Percentiles rank a stretch among this genome's conserved stretches.
Conservation (phyloP, 148 eudicot genomes). For the Fagopyrum homotropicum region DNA sequence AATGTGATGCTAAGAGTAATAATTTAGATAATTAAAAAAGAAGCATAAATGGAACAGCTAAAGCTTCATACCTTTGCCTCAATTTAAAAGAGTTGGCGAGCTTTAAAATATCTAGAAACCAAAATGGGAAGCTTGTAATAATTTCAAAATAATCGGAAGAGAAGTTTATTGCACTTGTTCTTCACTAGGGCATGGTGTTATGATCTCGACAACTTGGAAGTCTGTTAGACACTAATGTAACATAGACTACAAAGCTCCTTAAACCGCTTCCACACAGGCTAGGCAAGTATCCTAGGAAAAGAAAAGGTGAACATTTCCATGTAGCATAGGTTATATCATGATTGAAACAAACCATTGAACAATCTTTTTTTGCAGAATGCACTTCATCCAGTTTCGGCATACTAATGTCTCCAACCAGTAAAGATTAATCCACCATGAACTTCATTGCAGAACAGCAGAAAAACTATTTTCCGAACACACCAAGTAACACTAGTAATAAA, state of each 20-base stretch:
- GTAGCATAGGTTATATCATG: background rate
- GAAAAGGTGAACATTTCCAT: background rate
- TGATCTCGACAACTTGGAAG: background rate
- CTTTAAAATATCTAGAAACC: conserved; percentile 60
- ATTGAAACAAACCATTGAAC: background rate
- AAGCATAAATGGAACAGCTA: conserved; percentile 1
- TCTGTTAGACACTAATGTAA: background rate
- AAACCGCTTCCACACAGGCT: background rate
- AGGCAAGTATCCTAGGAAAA: background rate
- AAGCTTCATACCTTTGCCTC: conserved; percentile 66
- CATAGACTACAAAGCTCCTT: background rate
- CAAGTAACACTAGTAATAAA: background rate
- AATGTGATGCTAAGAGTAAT: background rate
- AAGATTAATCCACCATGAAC: background rate
- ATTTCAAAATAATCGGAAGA: background rate
- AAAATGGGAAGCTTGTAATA: conserved; percentile 13
- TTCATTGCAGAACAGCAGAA: background rate
- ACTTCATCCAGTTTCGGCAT: background rate
- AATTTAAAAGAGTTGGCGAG: conserved; percentile 84
- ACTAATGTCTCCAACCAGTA: background rate
- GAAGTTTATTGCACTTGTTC: background rate
- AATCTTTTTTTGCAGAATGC: background rate
- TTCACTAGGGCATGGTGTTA: background rate
- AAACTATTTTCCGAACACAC: background rate
- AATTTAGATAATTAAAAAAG: background rate